A percentile compares a stretch with the other conserved stretches of the same genome.
These are phyloP conservation scores for Uromyces viciae-fabae DNA, from an alignment of 1,284 basidiomycete genomes.

Conservation along the genomic window DNA sequence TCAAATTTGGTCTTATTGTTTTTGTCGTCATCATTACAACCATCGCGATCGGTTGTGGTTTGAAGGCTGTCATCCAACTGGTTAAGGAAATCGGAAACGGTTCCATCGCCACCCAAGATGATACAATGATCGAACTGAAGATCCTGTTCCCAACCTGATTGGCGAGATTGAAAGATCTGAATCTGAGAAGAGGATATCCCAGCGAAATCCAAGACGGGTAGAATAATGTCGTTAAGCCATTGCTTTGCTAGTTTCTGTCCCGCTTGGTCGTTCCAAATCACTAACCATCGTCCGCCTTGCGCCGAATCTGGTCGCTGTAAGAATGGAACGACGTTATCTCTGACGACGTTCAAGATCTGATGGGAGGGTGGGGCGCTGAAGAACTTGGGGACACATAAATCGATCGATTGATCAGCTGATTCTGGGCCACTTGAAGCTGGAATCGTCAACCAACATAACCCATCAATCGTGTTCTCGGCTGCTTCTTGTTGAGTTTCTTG, in stretches of 20 bases:
- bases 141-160: background rate
- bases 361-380: constrained; percentile 29
- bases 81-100: constrained; percentile 77
- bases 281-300: background rate
- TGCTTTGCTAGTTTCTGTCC: constrained; percentile 10
- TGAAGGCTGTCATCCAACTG: constrained; percentile 49
- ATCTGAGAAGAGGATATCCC: background rate
- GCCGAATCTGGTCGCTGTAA: background rate
- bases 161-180: constrained; percentile 1
- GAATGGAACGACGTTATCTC: constrained; percentile 34
- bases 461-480: background rate
- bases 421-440: background rate
- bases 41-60: background rate
- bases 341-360: constrained; percentile 27
- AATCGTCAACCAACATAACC: constrained; percentile 32
- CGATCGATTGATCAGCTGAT: background rate
- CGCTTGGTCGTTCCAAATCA: constrained; percentile 33
- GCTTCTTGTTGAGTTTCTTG: background rate
- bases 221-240: constrained; percentile 20
- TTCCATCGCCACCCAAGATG: constrained; percentile 73
- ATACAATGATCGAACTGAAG: background rate
- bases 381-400: background rate
- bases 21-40: background rate
- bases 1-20: constrained; percentile 14
- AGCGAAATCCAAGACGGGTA: constrained; percentile 25